Base-by-base conservation (phyloP, 345 rosid species). In the Salix brachista region DNA sequence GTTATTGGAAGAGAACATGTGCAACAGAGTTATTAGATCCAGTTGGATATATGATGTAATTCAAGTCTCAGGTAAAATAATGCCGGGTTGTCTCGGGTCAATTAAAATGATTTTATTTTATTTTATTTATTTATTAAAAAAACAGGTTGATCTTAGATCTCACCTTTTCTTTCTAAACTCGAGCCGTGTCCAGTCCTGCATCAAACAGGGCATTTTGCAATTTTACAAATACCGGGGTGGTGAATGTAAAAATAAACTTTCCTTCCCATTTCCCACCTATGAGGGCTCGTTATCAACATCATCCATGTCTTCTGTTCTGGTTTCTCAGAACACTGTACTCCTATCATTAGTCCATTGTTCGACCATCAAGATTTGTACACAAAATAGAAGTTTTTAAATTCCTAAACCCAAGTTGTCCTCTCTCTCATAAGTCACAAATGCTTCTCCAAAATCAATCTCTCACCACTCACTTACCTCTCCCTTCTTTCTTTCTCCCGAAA, bases 401-500 rank as follows among this genome's bases (percentile, higher is more conserved):
- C 56, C 56, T 5, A 18, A 50, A 18, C 56, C n/a, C 56, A 50
- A 17, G n/a, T 5, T 50, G 21, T 18, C n/a, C 56, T 50, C 21
- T 50, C 3, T 50, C 56, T 50, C 7, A 18, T 0, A 50, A 50
- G n/a, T 37, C 44, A 16, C 44, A 67, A 79, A 94, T 91, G 92
- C 86, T 84, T 78, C 91, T 91, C 70, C 93, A 85, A 73, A 79
- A 83, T 28, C 98, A 84, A 79, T 84, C 91, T 56, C 78, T 86
- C 70, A 77, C 87, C 41, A 77, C 84, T 77, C 82, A 75, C 69
- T 76, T 85, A 34, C 78, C 58, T 73, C 85, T 75, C 61, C 82
- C 83, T 68, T 87, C 82, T 21, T 78, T 79, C 5, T 70, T 67
- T 65, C 73, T 76, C 69, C 41, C 76, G 2, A 88, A 80, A 80